phyloP scores from a whole-genome alignment of 306 rosid genomes.

The Trichosanthes truncata region DNA sequence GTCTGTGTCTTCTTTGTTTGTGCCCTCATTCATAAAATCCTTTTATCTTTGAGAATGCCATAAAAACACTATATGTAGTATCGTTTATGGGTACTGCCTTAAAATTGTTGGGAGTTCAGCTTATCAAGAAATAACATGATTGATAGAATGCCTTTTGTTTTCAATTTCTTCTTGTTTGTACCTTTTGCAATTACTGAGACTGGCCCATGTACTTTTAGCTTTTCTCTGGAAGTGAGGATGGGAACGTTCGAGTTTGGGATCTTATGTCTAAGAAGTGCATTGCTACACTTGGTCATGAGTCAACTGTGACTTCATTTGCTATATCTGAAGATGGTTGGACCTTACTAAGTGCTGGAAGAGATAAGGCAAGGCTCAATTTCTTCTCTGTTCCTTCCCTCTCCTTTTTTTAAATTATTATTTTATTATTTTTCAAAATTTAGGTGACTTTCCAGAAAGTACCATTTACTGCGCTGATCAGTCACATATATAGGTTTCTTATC shows the following conservation, averaged over 20 bases:
- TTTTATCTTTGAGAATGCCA: neutral
- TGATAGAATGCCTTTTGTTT: neutral
- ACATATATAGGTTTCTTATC: neutral
- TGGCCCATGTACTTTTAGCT: slow-evolving; percentile 37
- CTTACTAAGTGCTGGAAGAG: slow-evolving; percentile 93
- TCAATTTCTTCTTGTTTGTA: slow-evolving; percentile 3
- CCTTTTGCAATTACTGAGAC: slow-evolving; percentile 11
- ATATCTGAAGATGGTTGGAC: slow-evolving; percentile 83
- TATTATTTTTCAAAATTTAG: neutral
- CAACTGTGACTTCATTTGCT: slow-evolving; percentile 77
- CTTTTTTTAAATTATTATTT: neutral
- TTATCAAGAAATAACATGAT: neutral
- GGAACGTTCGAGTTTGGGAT: slow-evolving; percentile 80
- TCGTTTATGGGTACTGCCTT: neutral
- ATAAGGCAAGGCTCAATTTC: slow-evolving; percentile 41
- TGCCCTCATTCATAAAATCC: neutral
- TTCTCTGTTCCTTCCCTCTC: neutral
- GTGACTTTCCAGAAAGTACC: neutral
- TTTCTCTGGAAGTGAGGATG: slow-evolving; percentile 92
- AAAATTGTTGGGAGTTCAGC: neutral
- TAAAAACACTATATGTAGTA: neutral
- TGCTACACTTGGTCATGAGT: slow-evolving; percentile 61
- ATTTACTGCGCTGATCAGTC: neutral
- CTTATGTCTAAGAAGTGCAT: slow-evolving; percentile 48
- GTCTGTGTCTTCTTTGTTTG: neutral